Evolutionary conservation across 345 rosid species (phyloP).

Genomic region (Melaleuca quinquenervia): DNA sequence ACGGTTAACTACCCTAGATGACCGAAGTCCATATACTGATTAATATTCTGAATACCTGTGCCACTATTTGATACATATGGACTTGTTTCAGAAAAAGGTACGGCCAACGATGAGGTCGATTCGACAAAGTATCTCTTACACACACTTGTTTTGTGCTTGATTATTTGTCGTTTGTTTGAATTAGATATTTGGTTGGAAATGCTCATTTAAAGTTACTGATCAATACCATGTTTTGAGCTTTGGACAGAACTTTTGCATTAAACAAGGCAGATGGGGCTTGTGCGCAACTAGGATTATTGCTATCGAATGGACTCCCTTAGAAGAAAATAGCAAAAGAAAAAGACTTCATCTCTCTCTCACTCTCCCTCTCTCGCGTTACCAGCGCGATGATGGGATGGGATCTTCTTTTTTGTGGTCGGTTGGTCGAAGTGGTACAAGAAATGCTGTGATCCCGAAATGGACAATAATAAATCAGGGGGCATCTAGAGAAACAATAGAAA

Average conservation of each 20-base stretch:
- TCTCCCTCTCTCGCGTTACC: neutral
- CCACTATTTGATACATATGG: neutral
- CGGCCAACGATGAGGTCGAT: neutral
- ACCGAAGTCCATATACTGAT: neutral
- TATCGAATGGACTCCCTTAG: constrained; percentile 1
- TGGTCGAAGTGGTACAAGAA: constrained; percentile 6
- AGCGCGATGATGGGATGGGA: neutral
- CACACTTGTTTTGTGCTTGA: neutral
- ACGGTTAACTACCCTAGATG: neutral
- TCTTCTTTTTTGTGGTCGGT: constrained; percentile 14
- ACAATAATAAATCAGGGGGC: neutral
- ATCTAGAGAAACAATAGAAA: neutral
- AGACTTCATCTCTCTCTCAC: neutral
- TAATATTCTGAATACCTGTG: neutral
- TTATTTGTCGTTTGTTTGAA: neutral
- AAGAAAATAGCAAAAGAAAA: constrained; percentile 7
- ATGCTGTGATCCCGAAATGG: neutral
- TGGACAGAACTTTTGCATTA: neutral
- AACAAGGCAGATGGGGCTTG: neutral
- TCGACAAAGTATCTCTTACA: neutral
- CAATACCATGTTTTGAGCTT: neutral
- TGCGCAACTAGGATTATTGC: constrained; percentile 32
- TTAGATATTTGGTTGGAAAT: neutral
- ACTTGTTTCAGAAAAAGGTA: neutral
- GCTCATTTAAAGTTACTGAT: neutral